These are phyloP conservation scores for Fragaria ananassa DNA, from an alignment of 306 rosid genomes.

Conservation along the genomic window DNA sequence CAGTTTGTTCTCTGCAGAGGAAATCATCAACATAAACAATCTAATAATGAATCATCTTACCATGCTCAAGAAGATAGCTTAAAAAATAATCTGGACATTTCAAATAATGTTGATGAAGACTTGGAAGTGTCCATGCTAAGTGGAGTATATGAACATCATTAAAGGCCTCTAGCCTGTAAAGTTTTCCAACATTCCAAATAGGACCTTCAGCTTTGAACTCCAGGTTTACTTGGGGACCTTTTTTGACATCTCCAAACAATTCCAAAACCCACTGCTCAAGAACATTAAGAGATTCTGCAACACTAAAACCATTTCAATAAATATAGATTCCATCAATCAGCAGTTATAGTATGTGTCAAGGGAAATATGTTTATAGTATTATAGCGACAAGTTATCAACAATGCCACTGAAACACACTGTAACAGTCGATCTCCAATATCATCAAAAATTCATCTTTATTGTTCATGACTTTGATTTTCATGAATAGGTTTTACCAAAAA, in stretches of 20 bases:
- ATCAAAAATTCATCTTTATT: neutral
- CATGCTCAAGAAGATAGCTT: slow-evolving; percentile 89
- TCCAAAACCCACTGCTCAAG: slow-evolving; percentile 89
- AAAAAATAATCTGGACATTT: slow-evolving; percentile 87
- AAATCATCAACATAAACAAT: neutral
- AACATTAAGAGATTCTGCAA: slow-evolving; percentile 77
- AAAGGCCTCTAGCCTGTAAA: slow-evolving; percentile 82
- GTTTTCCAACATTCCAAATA: slow-evolving; percentile 76
- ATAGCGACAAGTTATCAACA: neutral
- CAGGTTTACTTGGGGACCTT: slow-evolving; percentile 55
- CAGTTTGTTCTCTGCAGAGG: neutral
- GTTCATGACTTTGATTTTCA: neutral
- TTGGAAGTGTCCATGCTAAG: slow-evolving; percentile 81
- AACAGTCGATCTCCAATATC: neutral
- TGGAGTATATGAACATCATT: slow-evolving; percentile 82
- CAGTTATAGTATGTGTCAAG: neutral
- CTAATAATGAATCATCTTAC: slow-evolving; percentile 45
- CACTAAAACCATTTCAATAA: slow-evolving; percentile 21
- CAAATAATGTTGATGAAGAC: slow-evolving; percentile 63
- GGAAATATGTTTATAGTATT: neutral
- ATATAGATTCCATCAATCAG: neutral
- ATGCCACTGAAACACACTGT: neutral
- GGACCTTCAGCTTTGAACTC: slow-evolving; percentile 66
- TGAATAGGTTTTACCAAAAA: neutral
- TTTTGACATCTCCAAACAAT: slow-evolving; percentile 63